Conservation (phyloP, 1,139 yeast genomes). For the Debaryomycetaceae sp. region DNA sequence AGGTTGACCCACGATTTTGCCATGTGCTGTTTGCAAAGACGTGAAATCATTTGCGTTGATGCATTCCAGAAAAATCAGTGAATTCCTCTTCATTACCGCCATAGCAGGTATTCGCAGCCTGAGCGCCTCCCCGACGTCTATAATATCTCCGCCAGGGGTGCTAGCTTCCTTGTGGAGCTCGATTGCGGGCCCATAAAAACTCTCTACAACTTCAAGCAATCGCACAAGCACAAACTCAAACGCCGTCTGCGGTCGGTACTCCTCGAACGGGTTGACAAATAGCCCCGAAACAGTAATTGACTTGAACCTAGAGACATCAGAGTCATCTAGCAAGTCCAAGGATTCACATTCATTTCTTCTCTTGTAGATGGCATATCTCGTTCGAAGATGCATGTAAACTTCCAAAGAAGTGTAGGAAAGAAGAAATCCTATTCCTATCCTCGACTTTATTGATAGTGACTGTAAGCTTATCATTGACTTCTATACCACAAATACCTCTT, state of each 20-base stretch:
- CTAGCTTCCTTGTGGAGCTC: constrained; percentile 37
- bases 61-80: constrained; percentile 27
- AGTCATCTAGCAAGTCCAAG: constrained; percentile 8
- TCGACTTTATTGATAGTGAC: constrained; percentile 24
- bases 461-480: not conserved
- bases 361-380: constrained; percentile 53
- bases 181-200: constrained; percentile 60
- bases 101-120: constrained; percentile 60
- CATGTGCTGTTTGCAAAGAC: constrained; percentile 7
- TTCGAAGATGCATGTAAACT: constrained; percentile 52
- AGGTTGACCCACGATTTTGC: constrained; percentile 3
- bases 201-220: constrained; percentile 64
- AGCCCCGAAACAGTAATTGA: constrained; percentile 69
- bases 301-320: constrained; percentile 32
- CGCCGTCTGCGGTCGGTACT: constrained; percentile 84
- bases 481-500: not conserved
- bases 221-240: constrained; percentile 79
- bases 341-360: constrained; percentile 39
- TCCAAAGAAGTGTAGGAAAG: constrained; percentile 69
- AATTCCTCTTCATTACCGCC: constrained; percentile 37
- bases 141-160: constrained; percentile 48
- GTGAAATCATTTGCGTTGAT: constrained; percentile 17
- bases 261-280: constrained; percentile 88
- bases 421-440: constrained; percentile 51
- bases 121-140: constrained; percentile 48